A percentile compares a stretch with the other conserved stretches of the same genome.
Evolutionary conservation across 2,329 filamentous ascomycete genomes (phyloP).

Genomic region (Colletotrichum lindemuthianum): DNA sequence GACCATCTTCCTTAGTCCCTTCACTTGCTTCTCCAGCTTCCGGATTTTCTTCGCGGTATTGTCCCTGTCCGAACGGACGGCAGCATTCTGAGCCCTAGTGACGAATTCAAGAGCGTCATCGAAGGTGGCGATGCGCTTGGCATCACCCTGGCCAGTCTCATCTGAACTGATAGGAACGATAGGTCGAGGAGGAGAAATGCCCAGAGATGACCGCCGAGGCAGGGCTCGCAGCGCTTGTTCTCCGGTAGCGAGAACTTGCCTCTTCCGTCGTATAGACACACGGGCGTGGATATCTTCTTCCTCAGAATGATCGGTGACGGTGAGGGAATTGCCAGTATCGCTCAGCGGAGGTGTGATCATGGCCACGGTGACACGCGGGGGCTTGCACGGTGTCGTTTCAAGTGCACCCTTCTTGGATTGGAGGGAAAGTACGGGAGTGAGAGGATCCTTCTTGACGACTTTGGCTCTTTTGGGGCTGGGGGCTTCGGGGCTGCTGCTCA

Average conservation of each 20-base stretch:
- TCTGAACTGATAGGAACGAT: too few relatives aligned
- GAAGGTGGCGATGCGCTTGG: neutral
- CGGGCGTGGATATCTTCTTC: neutral
- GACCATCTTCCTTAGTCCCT: constrained; percentile 1
- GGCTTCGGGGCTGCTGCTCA: too few relatives aligned
- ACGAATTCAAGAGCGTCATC: neutral
- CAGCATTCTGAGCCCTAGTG: neutral
- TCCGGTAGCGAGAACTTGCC: neutral
- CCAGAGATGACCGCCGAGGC: too few relatives aligned
- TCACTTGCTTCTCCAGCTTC: constrained; percentile 14
- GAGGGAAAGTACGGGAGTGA: too few relatives aligned
- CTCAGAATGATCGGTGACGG: neutral
- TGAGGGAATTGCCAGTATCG: neutral
- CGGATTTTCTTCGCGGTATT: neutral
- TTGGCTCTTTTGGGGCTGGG: too few relatives aligned
- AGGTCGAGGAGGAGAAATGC: too few relatives aligned
- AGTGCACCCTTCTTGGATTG: too few relatives aligned
- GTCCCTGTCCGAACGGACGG: neutral
- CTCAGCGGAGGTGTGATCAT: constrained; percentile 15
- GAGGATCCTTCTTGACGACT: too few relatives aligned
- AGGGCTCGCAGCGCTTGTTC: neutral
- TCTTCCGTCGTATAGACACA: neutral
- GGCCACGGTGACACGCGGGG: neutral
- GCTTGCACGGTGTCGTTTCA: neutral
- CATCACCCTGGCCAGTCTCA: too few relatives aligned